Percentiles rank a stretch among this genome's conserved stretches.
Conservation (phyloP, 768 basidiomycete genomes). For the Boletellus sp. region DNA sequence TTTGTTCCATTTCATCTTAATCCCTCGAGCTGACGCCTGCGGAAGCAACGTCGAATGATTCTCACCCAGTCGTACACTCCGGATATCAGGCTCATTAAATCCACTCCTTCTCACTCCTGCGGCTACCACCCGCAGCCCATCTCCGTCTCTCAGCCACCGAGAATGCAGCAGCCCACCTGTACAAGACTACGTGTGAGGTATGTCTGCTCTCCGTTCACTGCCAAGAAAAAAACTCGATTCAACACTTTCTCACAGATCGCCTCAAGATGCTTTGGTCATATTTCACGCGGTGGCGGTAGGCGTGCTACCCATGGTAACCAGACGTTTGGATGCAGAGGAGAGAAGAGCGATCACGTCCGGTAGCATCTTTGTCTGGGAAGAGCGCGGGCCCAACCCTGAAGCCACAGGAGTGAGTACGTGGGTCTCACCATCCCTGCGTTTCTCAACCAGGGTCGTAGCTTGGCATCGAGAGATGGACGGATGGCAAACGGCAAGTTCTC, state of each 20-base stretch:
- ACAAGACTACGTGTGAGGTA: constrained; percentile 52
- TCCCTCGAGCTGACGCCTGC: constrained; percentile 10
- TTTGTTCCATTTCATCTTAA: constrained; percentile 4
- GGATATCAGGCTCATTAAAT: constrained; percentile 27
- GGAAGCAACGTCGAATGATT: constrained; percentile 23
- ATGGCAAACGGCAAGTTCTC: constrained; percentile 47
- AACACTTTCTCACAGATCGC: constrained; percentile 36
- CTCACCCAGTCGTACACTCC: constrained; percentile 20
- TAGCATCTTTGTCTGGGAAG: constrained; percentile 81
- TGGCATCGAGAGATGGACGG: constrained; percentile 81
- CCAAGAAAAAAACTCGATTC: neutral
- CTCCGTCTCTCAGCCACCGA: constrained; percentile 11
- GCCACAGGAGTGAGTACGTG: constrained; percentile 53
- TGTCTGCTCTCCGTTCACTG: neutral
- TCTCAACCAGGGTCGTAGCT: constrained; percentile 38
- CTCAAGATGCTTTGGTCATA: constrained; percentile 66
- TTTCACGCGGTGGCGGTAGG: constrained; percentile 66
- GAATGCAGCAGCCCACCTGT: constrained; percentile 70
- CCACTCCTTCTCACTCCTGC: constrained; percentile 23
- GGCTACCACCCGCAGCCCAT: constrained; percentile 14
- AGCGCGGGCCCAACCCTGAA: constrained; percentile 65
- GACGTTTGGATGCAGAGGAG: constrained; percentile 74
- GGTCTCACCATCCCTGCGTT: constrained; percentile 1
- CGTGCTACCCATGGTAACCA: constrained; percentile 61
- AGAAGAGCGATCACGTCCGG: constrained; percentile 67